A percentile compares a stretch with the other conserved stretches of the same genome.
These are phyloP conservation scores for Marasmius fiardii DNA, from an alignment of 1,284 basidiomycete genomes.

Conservation along the genomic window DNA sequence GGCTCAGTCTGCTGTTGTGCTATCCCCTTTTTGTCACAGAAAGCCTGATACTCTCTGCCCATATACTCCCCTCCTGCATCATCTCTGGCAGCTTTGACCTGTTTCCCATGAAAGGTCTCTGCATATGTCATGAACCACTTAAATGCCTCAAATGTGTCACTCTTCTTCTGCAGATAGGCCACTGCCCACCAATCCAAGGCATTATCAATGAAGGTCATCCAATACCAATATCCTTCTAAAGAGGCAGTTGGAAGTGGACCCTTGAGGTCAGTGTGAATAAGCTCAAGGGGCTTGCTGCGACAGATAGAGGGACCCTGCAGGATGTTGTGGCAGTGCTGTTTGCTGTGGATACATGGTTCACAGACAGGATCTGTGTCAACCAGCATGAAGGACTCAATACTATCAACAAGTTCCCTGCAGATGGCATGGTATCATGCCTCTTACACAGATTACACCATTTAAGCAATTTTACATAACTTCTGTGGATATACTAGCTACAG, in stretches of 20 bases:
- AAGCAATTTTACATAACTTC: too few species aligned
- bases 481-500: too few species aligned
- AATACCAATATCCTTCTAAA: conserved; percentile 26
- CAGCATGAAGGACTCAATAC: too few species aligned
- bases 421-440: too few species aligned
- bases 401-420: too few species aligned
- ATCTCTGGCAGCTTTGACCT: conserved; percentile 15
- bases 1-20: conserved; percentile 17
- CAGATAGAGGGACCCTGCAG: too few species aligned
- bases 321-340: too few species aligned
- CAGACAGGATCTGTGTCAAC: too few species aligned
- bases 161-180: conserved; percentile 27
- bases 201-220: conserved; percentile 33
- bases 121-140: conserved; percentile 27
- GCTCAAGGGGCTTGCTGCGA: too few species aligned
- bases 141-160: conserved; percentile 26
- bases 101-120: conserved; percentile 23
- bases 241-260: conserved; percentile 25
- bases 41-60: conserved; percentile 20
- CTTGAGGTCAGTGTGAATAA: conserved; percentile 33
- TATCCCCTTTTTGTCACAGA: conserved; percentile 18
- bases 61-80: conserved; percentile 30
- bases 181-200: conserved; percentile 19
- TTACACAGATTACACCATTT: too few species aligned
- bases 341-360: too few species aligned